Conservation (phyloP, 345 rosid genomes). For the Mangifera indica region DNA sequence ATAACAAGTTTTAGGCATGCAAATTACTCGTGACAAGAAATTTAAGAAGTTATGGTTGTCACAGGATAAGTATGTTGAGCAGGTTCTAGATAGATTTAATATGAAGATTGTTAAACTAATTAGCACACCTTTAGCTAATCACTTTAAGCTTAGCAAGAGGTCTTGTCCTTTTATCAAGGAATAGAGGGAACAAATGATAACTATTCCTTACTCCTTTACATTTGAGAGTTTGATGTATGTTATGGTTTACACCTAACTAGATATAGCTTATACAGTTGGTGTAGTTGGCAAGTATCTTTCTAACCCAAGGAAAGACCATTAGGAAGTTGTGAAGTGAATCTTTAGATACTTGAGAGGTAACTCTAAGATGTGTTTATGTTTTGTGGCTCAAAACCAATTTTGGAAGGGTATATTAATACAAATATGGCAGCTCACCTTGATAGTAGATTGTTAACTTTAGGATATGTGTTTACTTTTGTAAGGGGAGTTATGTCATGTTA, state of each 20-base stretch:
- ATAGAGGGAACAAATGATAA: background rate
- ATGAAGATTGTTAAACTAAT: background rate
- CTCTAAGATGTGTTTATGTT: background rate
- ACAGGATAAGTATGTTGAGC: conserved; percentile 4
- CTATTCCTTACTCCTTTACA: background rate
- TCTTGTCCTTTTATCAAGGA: background rate
- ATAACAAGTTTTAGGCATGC: background rate
- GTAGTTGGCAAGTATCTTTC: background rate
- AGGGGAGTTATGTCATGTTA: background rate
- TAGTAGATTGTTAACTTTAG: background rate
- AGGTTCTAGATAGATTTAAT: background rate
- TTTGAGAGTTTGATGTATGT: background rate
- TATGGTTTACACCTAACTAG: background rate
- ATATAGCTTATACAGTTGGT: background rate
- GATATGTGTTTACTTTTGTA: background rate
- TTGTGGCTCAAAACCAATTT: background rate
- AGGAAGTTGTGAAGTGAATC: background rate
- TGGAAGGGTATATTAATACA: background rate
- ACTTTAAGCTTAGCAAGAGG: background rate
- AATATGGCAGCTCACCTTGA: background rate
- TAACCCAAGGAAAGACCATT: background rate
- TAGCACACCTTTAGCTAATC: background rate
- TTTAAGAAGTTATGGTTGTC: background rate
- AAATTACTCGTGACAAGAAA: background rate
- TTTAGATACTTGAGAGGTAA: background rate